Evolutionary conservation across 2,329 filamentous ascomycete genomes (phyloP).

Genomic region (Fusarium nygamai): DNA sequence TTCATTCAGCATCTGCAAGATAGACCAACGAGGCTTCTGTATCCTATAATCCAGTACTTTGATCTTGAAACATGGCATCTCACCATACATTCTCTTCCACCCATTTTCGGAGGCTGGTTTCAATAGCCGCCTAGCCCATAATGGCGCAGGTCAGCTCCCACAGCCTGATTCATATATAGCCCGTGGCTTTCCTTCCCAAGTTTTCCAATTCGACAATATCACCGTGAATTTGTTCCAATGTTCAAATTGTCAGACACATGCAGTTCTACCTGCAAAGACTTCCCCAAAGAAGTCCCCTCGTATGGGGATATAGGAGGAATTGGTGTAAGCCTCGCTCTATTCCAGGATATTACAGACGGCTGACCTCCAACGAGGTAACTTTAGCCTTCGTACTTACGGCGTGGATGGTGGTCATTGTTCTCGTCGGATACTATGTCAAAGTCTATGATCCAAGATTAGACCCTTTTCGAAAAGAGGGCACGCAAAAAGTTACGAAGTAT

Average conservation of each 20-base stretch:
- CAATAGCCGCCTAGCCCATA: neutral
- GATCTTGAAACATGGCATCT: too few relatives aligned
- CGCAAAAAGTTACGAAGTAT: accelerated
- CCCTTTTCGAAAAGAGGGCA: neutral
- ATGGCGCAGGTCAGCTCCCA: neutral
- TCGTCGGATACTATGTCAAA: neutral
- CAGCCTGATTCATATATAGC: neutral
- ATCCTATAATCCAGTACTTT: too few relatives aligned
- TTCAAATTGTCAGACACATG: neutral
- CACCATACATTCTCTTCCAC: neutral
- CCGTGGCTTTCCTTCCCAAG: too few relatives aligned
- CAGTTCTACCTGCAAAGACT: neutral
- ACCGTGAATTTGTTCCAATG: neutral
- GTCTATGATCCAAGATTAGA: neutral
- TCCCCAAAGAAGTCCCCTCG: neutral
- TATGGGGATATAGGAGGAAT: slow-evolving; percentile 7
- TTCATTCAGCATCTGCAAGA: too few relatives aligned
- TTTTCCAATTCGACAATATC: too few relatives aligned
- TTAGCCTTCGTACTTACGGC: neutral
- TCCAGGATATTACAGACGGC: neutral
- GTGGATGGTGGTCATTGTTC: neutral
- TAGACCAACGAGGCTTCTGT: too few relatives aligned
- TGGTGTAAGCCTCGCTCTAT: neutral
- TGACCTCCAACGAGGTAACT: neutral
- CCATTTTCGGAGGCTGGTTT: neutral